A percentile compares a stretch with the other conserved stretches of the same genome.
These are phyloP conservation scores for Xylaria sp. DNA, from an alignment of 2,329 filamentous ascomycete genomes.

Conservation along the genomic window DNA sequence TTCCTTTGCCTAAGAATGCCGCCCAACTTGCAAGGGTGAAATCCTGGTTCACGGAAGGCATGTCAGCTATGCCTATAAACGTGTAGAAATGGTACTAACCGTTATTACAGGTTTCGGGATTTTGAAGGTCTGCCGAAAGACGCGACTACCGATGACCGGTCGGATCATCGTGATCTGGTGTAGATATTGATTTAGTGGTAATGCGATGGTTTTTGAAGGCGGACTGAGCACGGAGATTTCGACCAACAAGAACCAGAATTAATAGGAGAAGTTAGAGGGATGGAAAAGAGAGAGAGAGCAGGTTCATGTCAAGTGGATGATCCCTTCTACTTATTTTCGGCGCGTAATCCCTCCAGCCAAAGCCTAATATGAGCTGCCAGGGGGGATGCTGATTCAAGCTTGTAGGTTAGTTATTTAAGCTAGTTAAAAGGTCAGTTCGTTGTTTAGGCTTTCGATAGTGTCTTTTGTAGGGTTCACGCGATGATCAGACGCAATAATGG, in stretches of 20 bases:
- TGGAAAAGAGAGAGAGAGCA: neutral
- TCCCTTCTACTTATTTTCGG: neutral
- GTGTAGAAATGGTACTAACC: neutral
- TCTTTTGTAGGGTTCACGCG: neutral
- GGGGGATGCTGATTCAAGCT: neutral
- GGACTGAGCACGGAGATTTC: neutral
- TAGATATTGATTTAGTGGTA: neutral
- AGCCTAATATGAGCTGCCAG: neutral
- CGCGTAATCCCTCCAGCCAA: neutral
- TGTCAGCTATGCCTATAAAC: neutral
- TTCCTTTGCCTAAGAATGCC: too few relatives aligned
- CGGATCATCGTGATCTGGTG: slow-evolving; percentile 4
- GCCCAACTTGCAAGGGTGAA: too few relatives aligned
- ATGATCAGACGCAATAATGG: neutral
- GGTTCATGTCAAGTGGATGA: neutral
- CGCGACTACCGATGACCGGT: neutral
- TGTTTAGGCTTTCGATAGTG: neutral
- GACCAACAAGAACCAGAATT: neutral
- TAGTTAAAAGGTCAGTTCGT: neutral
- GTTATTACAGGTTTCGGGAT: neutral
- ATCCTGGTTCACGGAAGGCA: neutral
- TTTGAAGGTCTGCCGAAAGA: neutral
- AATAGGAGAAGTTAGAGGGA: neutral
- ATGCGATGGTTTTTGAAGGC: neutral
- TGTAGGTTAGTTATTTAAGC: neutral